Evolutionary conservation across 108 stramenopile species (phyloP).

Genomic region (Fragilaria crotonensis): DNA sequence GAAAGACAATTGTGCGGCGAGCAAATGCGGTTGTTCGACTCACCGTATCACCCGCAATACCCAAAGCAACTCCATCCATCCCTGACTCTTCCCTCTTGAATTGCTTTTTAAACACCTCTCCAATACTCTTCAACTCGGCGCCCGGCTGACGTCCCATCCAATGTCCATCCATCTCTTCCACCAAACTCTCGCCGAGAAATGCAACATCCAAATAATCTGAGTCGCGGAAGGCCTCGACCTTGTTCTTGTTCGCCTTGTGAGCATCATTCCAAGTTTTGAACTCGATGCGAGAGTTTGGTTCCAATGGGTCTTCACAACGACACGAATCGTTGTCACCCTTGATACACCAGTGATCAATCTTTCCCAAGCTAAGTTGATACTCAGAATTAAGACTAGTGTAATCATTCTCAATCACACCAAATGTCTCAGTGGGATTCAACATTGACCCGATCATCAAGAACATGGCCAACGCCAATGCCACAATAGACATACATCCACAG

Average conservation of each 20-base stretch:
- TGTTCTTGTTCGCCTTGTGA: conserved; percentile 37
- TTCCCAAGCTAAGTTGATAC: conserved; percentile 49
- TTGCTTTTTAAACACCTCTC: conserved; percentile 17
- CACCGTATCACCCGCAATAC: conserved; percentile 70
- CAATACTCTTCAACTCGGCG: conserved; percentile 6
- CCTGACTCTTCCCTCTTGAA: conserved; percentile 15
- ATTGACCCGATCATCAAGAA: conserved; percentile 16
- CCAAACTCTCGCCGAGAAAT: conserved; percentile 69
- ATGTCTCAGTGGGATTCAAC: conserved; percentile 44
- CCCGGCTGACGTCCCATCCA: conserved; percentile 54
- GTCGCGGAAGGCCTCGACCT: background rate
- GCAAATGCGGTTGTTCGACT: background rate
- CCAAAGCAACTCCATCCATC: conserved; percentile 31
- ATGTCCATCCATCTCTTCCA: conserved; percentile 77
- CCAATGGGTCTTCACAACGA: conserved; percentile 68
- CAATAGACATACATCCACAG: conserved; percentile 10
- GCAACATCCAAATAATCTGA: conserved; percentile 45
- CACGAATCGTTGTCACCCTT: conserved; percentile 56
- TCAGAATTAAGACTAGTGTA: conserved; percentile 40
- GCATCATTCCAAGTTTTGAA: conserved; percentile 49
- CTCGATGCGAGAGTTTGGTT: conserved; percentile 36
- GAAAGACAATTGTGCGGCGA: background rate
- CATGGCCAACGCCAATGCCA: conserved; percentile 10
- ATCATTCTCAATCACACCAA: conserved; percentile 47
- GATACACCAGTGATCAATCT: conserved; percentile 76